A percentile compares a stretch with the other conserved stretches of the same genome.
Conservation (phyloP, 768 basidiomycete genomes). For the Mycena latifolia region DNA sequence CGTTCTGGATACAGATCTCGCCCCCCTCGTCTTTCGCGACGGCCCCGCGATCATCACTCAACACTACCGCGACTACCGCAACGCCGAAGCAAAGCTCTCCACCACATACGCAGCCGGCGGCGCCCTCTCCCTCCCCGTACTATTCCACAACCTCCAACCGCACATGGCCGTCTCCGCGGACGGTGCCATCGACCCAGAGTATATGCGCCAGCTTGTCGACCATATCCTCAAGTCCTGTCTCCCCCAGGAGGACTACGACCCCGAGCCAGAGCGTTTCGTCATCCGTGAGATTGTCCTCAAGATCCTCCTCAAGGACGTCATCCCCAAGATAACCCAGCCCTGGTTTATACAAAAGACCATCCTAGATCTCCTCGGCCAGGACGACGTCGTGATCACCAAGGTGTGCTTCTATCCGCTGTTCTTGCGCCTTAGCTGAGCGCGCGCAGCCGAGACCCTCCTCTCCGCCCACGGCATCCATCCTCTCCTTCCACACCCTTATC, state of each 20-base stretch:
- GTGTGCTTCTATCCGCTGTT: constrained; percentile 37
- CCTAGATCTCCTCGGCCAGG: constrained; percentile 72
- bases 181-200: constrained; percentile 77
- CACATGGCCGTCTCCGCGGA: constrained; percentile 83
- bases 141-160: constrained; percentile 87
- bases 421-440: constrained; percentile 19
- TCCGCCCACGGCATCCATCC: constrained; percentile 41
- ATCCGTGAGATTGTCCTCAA: constrained; percentile 88
- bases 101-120: constrained; percentile 81
- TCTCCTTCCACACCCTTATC: constrained; percentile 62
- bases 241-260: constrained; percentile 81
- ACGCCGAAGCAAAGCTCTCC: constrained; percentile 68
- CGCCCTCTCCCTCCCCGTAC: constrained; percentile 67
- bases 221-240: constrained; percentile 79
- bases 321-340: constrained; percentile 82
- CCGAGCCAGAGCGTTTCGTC: constrained; percentile 85
- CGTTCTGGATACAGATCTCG: constrained; percentile 64
- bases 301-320: constrained; percentile 74
- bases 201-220: constrained; percentile 85
- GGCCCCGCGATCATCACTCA: constrained; percentile 76
- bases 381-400: constrained; percentile 44
- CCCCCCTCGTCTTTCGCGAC: constrained; percentile 71
- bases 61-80: constrained; percentile 85
- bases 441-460: constrained; percentile 43
- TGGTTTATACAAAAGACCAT: constrained; percentile 89